Conservation (phyloP, 257 asterid genomes). For the Rehmannia glutinosa region DNA sequence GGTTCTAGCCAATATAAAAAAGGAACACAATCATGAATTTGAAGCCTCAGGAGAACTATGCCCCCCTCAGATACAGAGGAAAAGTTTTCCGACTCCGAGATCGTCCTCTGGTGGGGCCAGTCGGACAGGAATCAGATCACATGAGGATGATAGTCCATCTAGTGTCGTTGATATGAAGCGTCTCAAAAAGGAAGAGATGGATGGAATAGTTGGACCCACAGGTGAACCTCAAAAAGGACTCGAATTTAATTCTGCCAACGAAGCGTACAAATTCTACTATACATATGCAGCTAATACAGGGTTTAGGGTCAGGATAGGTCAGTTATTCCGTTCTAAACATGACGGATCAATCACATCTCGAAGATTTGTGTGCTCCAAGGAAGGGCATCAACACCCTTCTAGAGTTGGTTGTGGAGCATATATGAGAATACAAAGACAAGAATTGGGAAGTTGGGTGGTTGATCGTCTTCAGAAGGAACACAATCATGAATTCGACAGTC, state of each 20-base stretch:
- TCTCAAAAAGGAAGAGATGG: slow-evolving; percentile 54
- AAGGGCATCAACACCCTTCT: slow-evolving; percentile 96
- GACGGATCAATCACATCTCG: slow-evolving; percentile 96
- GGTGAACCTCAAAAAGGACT: slow-evolving; percentile 84
- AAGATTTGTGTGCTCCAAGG: slow-evolving; percentile 95
- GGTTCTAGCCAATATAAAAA: slow-evolving; percentile 72
- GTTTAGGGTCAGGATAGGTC: slow-evolving; percentile 84
- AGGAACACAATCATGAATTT: slow-evolving; percentile 85
- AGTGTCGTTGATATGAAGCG: slow-evolving; percentile 58
- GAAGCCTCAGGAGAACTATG: slow-evolving; percentile 59
- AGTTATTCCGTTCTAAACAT: slow-evolving; percentile 81
- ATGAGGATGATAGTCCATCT: slow-evolving; percentile 71
- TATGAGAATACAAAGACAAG: slow-evolving; percentile 95
- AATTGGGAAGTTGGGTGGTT: slow-evolving; percentile 75
- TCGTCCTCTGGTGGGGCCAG: slow-evolving; percentile 61
- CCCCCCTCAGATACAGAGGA: slow-evolving; percentile 57
- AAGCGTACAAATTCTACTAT: slow-evolving; percentile 78
- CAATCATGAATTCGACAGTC: slow-evolving; percentile 57
- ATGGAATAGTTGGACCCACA: slow-evolving; percentile 37
- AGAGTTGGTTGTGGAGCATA: slow-evolving; percentile 98
- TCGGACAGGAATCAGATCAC: slow-evolving; percentile 85
- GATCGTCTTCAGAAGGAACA: slow-evolving; percentile 89
- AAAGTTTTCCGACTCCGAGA: slow-evolving; percentile 59
- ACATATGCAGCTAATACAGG: slow-evolving; percentile 63
- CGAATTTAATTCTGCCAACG: slow-evolving; percentile 67